These are phyloP conservation scores for Pestalotiopsis sp. DNA, from an alignment of 2,329 filamentous ascomycete species.

Conservation along the genomic window DNA sequence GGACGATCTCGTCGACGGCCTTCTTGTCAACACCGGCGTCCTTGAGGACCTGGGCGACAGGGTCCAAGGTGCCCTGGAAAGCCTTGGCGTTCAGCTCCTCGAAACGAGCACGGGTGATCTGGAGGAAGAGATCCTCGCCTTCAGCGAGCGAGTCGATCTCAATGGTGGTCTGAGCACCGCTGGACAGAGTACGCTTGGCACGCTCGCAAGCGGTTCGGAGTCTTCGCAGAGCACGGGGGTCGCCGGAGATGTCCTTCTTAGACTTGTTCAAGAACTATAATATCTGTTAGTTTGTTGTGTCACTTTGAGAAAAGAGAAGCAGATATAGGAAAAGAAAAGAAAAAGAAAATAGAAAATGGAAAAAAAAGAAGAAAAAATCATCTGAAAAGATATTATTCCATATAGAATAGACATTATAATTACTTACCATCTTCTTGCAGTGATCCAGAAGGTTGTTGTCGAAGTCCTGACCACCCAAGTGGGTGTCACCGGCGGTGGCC, in stretches of 20 bases:
- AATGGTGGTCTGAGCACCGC: conserved; percentile 94
- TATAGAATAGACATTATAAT: no score
- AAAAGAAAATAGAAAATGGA: no score
- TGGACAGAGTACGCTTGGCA: conserved; percentile 98
- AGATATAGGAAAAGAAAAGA: no score
- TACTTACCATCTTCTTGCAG: no score
- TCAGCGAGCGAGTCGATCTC: conserved; percentile 99
- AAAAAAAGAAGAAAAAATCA: no score
- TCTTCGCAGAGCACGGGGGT: conserved; percentile 91
- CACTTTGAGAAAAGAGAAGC: no score
- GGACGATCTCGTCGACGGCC: conserved; percentile 96
- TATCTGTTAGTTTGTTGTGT: no score
- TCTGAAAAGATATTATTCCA: no score
- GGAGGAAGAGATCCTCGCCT: conserved; percentile 95
- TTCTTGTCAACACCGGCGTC: conserved; percentile 87
- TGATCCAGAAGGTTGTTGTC: conserved; percentile 94
- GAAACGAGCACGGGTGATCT: conserved; percentile 98
- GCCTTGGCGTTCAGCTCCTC: conserved; percentile 97
- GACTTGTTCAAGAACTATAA: no score
- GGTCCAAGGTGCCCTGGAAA: conserved; percentile 91
- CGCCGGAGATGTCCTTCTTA: conserved; percentile 75
- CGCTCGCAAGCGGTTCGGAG: conserved; percentile 98
- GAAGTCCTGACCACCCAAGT: conserved; percentile 94
- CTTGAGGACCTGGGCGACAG: conserved; percentile 95
- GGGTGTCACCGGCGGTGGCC: conserved; percentile 96